Evolutionary conservation across 768 basidiomycete genomes (phyloP), one percentile per base, ranked within the genome.

Genomic region (Tylopilus balloui): DNA sequence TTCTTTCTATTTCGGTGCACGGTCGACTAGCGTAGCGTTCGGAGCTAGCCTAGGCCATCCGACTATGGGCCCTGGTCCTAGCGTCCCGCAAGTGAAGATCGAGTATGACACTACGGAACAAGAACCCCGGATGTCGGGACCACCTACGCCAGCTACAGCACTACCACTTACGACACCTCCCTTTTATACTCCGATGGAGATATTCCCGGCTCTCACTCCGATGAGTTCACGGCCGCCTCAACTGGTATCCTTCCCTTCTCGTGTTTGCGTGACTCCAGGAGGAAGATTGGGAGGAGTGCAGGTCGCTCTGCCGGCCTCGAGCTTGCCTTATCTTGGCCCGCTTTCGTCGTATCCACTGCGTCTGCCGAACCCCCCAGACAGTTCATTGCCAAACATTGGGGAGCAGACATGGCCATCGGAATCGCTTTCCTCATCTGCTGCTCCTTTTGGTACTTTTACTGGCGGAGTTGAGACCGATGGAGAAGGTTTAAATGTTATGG

Each of bases 111-210:
- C 50, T 13, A 34, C 53, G 3, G 61, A 61, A n/a, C 56, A 58
- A 32, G 59, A 59, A 45, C 48, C 47, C 7, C 38, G 46, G 19
- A 55, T 55, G 52, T 61, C 59, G 17, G 59, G 54, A 23, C 43
- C 61, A 29, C 31, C 52, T 20, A 63, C 61, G 5, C 59, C 64
- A 45, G 52, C 28, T 12, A 61, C 62, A 15, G 55, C 55, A 19
- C 24, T 57, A 35, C 61, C 62, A 17, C 42, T 64, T 12, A n/a
- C 27, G 24, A 54, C 55, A 7, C 52, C 63, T 27, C 63, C 62
- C 3, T 63, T 65, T 42, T 66, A 64, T 42, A 64, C 61, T 2
- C 64, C 59, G 3, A 63, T 61, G 63, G 63, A 65, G 12, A 44
- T 50, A 36, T 51, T 52, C 1, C 54, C 52, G 14, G 42, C 15